These are phyloP conservation scores for Fusarium nematophilum DNA, from an alignment of 2,329 filamentous ascomycete genomes.

Conservation along the genomic window DNA sequence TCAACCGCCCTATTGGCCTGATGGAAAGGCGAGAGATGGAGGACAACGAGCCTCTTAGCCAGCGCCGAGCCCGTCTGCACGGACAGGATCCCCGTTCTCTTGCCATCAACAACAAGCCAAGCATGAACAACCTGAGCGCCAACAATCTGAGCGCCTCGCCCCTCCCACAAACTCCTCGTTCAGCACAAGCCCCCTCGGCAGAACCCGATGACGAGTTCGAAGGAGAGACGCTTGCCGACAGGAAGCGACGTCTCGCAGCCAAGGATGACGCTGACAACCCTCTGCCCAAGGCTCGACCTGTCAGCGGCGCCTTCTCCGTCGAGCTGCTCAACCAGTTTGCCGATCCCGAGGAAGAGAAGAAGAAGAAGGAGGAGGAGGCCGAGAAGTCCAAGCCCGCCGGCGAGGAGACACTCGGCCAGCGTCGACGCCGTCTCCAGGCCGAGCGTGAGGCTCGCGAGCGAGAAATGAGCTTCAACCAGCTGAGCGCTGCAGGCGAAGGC, in stretches of 20 bases:
- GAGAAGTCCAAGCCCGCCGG: slow-evolving; percentile 56
- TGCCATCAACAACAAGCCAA: slow-evolving; percentile 52
- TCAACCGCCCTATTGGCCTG: slow-evolving; percentile 76
- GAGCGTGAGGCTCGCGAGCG: slow-evolving; percentile 72
- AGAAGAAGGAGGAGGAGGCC: slow-evolving; percentile 52
- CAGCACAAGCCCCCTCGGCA: slow-evolving; percentile 38
- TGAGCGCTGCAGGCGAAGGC: slow-evolving; percentile 27
- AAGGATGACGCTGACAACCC: slow-evolving; percentile 59
- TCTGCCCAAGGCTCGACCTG: slow-evolving; percentile 66
- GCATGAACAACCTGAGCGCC: slow-evolving; percentile 56
- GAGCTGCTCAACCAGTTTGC: slow-evolving; percentile 76
- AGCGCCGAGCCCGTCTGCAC: slow-evolving; percentile 78
- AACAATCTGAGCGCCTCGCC: slow-evolving; percentile 33
- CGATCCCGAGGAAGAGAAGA: slow-evolving; percentile 59
- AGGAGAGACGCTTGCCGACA: slow-evolving; percentile 73
- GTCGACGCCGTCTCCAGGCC: slow-evolving; percentile 77
- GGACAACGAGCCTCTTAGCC: slow-evolving; percentile 89
- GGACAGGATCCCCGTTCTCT: slow-evolving; percentile 65
- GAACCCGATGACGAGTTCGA: slow-evolving; percentile 68
- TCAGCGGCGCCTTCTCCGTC: slow-evolving; percentile 73
- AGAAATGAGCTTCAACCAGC: slow-evolving; percentile 58
- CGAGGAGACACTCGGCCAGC: slow-evolving; percentile 83
- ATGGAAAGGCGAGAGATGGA: slow-evolving; percentile 87
- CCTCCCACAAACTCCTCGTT: slow-evolving; percentile 31
- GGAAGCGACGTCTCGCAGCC: slow-evolving; percentile 72